Evolutionary conservation across 139 green algal genomes (phyloP).

Genomic region (Spirogloea muscicola): DNA sequence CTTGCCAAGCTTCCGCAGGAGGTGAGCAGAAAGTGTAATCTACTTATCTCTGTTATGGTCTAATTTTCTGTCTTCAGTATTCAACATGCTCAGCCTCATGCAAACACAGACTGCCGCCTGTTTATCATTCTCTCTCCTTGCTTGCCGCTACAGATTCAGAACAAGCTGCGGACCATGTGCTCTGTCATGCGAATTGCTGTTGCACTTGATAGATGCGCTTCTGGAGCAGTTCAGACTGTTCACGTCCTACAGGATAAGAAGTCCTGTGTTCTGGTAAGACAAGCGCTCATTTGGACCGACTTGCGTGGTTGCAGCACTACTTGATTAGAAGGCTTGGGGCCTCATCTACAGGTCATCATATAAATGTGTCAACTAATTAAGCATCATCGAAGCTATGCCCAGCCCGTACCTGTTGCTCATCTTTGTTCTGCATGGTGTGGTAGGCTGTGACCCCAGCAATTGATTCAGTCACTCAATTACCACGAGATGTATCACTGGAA

Average conservation of each 20-base stretch:
- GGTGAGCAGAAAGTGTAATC: slow-evolving; percentile 5
- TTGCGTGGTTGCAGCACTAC: too few relatives aligned
- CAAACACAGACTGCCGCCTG: not conserved
- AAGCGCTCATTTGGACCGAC: too few relatives aligned
- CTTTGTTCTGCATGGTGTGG: not conserved
- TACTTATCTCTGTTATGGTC: not conserved
- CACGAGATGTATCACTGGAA: slow-evolving; percentile 46
- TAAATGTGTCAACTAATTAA: too few relatives aligned
- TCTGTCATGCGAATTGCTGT: slow-evolving; percentile 44
- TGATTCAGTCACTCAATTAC: slow-evolving; percentile 11
- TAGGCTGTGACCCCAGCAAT: slow-evolving; percentile 16
- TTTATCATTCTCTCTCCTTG: not conserved
- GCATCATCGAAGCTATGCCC: not conserved
- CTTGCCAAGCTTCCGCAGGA: slow-evolving; percentile 39
- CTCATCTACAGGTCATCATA: too few relatives aligned
- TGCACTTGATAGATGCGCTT: slow-evolving; percentile 47
- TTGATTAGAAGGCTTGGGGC: too few relatives aligned
- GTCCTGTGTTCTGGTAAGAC: slow-evolving; percentile 25
- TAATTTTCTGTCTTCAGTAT: too few relatives aligned
- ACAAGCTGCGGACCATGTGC: slow-evolving; percentile 21
- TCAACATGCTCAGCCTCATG: too few relatives aligned
- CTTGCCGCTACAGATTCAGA: slow-evolving; percentile 9
- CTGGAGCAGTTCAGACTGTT: slow-evolving; percentile 24
- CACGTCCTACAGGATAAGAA: slow-evolving; percentile 43
- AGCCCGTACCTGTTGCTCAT: not conserved